These are phyloP conservation scores for Candida pseudoglaebosa DNA, from an alignment of 805 yeast species.

Conservation along the genomic window DNA sequence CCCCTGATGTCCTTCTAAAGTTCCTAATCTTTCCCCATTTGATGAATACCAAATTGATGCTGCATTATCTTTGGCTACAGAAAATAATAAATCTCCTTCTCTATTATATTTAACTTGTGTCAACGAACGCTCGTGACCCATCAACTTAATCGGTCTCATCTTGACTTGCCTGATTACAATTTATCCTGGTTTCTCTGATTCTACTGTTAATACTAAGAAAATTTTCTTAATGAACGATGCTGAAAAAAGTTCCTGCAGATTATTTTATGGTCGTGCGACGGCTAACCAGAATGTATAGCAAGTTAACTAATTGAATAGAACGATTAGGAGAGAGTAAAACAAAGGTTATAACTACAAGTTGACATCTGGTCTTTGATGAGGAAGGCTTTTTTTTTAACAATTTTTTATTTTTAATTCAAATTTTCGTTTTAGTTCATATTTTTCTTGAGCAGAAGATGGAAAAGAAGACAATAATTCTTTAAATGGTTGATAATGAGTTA, in stretches of 20 bases:
- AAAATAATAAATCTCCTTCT: slow-evolving; percentile 91
- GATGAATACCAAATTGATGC: slow-evolving; percentile 93
- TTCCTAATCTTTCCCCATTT: slow-evolving; percentile 96
- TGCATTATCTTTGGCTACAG: slow-evolving; percentile 86
- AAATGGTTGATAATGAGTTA: background rate
- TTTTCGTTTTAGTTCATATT: too few species aligned
- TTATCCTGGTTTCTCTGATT: slow-evolving; percentile 4
- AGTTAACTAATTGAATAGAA: too few species aligned
- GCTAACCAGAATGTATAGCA: too few species aligned
- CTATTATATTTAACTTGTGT: slow-evolving; percentile 94
- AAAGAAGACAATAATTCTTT: too few species aligned
- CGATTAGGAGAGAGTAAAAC: too few species aligned
- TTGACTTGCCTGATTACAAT: slow-evolving; percentile 8
- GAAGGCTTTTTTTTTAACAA: too few species aligned
- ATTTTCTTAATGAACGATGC: slow-evolving; percentile 5
- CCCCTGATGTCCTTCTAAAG: slow-evolving; percentile 81
- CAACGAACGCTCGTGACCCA: slow-evolving; percentile 97
- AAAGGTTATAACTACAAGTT: too few species aligned
- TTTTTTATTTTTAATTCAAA: too few species aligned
- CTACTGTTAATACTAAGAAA: background rate
- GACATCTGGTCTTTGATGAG: too few species aligned
- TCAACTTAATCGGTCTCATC: slow-evolving; percentile 56
- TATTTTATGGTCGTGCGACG: background rate
- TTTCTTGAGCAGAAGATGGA: too few species aligned
- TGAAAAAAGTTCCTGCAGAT: slow-evolving; percentile 4